These are phyloP conservation scores for Murraya paniculata DNA, from an alignment of 345 rosid species.

Conservation along the genomic window DNA sequence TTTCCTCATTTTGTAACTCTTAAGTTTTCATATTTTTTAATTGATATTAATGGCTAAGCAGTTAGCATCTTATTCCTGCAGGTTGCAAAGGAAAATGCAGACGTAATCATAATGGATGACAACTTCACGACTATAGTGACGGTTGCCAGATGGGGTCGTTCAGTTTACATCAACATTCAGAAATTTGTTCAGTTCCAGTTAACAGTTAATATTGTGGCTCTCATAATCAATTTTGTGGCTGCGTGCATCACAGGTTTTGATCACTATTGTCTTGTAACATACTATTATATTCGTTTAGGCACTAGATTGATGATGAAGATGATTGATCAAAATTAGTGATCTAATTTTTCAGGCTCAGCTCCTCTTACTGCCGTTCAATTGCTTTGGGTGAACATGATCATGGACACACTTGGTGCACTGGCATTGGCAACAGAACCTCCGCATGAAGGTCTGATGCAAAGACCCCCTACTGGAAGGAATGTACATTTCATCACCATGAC, in stretches of 20 bases:
- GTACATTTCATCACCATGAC: constrained; percentile 52
- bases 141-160: constrained; percentile 80
- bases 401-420: constrained; percentile 87
- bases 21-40: background rate
- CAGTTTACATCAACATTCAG: constrained; percentile 79
- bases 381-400: constrained; percentile 88
- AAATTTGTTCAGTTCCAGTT: constrained; percentile 84
- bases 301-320: background rate
- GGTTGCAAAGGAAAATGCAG: constrained; percentile 86
- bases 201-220: constrained; percentile 73
- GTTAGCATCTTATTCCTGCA: constrained; percentile 13
- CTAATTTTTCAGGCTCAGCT: constrained; percentile 50
- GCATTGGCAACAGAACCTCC: constrained; percentile 89
- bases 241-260: constrained; percentile 67
- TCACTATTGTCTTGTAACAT: background rate
- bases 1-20: background rate
- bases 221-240: constrained; percentile 63
- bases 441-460: constrained; percentile 62
- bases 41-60: background rate
- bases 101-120: constrained; percentile 84
- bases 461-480: constrained; percentile 59
- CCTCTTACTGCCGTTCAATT: constrained; percentile 82
- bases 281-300: too few relatives aligned
- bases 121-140: constrained; percentile 71
- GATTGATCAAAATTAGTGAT: background rate